A percentile compares a stretch with the other conserved stretches of the same genome.
phyloP scores from a whole-genome alignment of 441 rosid genomes.

The Gossypium davidsonii region DNA sequence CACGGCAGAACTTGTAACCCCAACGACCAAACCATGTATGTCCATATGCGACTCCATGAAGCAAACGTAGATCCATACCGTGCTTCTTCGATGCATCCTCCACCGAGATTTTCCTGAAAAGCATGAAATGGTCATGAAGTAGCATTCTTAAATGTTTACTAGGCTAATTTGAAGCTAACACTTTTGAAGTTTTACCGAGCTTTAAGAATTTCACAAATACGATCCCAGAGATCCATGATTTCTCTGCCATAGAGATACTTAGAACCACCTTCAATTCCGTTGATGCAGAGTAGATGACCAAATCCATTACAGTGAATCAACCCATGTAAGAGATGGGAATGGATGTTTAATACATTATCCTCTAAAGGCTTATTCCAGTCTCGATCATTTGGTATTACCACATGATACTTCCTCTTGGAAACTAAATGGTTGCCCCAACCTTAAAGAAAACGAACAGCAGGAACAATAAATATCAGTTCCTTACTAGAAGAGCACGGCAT shows the following conservation, averaged over 20 bases:
- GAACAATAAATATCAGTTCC: not conserved
- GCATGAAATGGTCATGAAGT: not conserved
- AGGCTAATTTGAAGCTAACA: conserved; percentile 3
- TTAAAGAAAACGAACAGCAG: conserved; percentile 15
- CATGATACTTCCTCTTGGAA: conserved; percentile 60
- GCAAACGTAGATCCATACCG: conserved; percentile 58
- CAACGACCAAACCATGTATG: conserved; percentile 88
- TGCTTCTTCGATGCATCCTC: conserved; percentile 71
- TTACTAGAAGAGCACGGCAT: not conserved
- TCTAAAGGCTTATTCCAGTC: conserved; percentile 62
- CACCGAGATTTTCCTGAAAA: conserved; percentile 56
- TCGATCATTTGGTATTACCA: conserved; percentile 54
- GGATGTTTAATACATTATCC: conserved; percentile 41
- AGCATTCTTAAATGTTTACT: conserved; percentile 3
- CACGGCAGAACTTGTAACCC: conserved; percentile 70
- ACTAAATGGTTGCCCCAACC: conserved; percentile 81
- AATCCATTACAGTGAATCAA: conserved; percentile 75
- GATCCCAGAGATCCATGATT: conserved; percentile 80
- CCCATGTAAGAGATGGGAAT: conserved; percentile 72
- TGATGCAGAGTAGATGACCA: conserved; percentile 75
- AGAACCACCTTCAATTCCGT: conserved; percentile 82
- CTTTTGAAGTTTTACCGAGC: conserved; percentile 38
- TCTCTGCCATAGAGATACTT: conserved; percentile 63
- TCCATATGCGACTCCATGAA: conserved; percentile 78
- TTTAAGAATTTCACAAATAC: conserved; percentile 48